Evolutionary conservation across 371 early-diverging fungal species (phyloP).

Genomic region (Mucor circinelloides): DNA sequence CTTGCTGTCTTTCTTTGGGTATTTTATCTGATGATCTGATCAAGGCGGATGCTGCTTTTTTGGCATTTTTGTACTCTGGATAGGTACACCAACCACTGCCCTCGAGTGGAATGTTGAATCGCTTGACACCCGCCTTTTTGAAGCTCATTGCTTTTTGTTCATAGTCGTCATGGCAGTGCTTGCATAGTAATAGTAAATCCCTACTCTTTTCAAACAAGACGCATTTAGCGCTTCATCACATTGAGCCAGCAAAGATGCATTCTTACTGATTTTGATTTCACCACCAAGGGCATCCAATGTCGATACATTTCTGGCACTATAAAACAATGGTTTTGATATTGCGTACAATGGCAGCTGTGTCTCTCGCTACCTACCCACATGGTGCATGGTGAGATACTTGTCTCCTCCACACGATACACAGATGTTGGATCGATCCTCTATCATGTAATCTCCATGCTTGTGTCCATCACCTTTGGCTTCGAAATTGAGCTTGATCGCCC

Average conservation of each 20-base stretch:
- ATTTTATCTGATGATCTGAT: constrained; percentile 39
- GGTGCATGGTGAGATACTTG: constrained; percentile 51
- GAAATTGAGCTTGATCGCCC: constrained; percentile 54
- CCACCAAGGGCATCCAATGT: constrained; percentile 51
- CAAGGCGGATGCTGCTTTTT: constrained; percentile 56
- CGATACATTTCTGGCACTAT: constrained; percentile 64
- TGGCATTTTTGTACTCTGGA: constrained; percentile 40
- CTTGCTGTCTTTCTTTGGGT: constrained; percentile 33
- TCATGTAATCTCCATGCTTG: constrained; percentile 50
- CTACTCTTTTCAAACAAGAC: constrained; percentile 37
- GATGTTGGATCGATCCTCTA: constrained; percentile 56
- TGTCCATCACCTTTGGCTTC: constrained; percentile 61
- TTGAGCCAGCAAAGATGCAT: background rate
- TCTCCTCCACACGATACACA: constrained; percentile 52
- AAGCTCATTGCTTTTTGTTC: constrained; percentile 46
- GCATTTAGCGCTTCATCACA: background rate
- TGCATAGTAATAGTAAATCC: constrained; percentile 57
- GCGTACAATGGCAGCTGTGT: background rate
- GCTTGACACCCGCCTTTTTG: constrained; percentile 42
- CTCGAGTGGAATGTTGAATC: constrained; percentile 52
- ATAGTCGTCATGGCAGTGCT: constrained; percentile 54
- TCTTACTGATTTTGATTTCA: constrained; percentile 62
- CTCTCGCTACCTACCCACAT: constrained; percentile 39
- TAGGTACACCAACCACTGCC: constrained; percentile 58
- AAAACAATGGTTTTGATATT: background rate